Percentiles rank a stretch among this genome's conserved stretches.
phyloP scores from a whole-genome alignment of 2,329 filamentous ascomycete species.

The Alternaria hordeiaustralica region DNA sequence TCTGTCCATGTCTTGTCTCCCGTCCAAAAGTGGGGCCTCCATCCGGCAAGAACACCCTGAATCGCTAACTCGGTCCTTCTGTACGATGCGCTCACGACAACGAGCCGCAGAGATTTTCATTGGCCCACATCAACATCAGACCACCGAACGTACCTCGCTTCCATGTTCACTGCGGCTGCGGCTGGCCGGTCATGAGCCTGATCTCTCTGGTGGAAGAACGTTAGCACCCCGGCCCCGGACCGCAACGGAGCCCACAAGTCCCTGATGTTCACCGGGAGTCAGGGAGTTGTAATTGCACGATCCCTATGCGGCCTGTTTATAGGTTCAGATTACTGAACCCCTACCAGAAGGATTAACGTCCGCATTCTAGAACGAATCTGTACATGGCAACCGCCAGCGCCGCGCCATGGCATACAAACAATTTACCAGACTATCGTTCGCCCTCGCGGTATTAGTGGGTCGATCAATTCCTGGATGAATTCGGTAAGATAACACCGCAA shows the following conservation, averaged over 20 bases:
- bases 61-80: not conserved
- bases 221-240: not conserved
- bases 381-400: not conserved
- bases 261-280: slow-evolving; percentile 12
- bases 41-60: not conserved
- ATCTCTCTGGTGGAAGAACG: not conserved
- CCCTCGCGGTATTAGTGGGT: slow-evolving; percentile 5
- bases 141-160: not conserved
- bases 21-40: slow-evolving; percentile 1
- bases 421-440: slow-evolving; percentile 1
- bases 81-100: not conserved
- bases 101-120: not conserved
- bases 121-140: not conserved
- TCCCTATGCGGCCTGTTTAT: not conserved
- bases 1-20: not conserved
- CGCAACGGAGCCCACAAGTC: not conserved
- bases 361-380: slow-evolving; percentile 3
- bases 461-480: not conserved
- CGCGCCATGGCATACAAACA: slow-evolving; percentile 9
- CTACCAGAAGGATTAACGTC: not conserved
- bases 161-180: not conserved
- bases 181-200: not conserved
- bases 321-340: not conserved
- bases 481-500: slow-evolving; percentile 14
- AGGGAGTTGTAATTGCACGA: not conserved